Base-by-base conservation (phyloP, 2,329 filamentous ascomycete genomes). In the Penicillium occitanis region DNA sequence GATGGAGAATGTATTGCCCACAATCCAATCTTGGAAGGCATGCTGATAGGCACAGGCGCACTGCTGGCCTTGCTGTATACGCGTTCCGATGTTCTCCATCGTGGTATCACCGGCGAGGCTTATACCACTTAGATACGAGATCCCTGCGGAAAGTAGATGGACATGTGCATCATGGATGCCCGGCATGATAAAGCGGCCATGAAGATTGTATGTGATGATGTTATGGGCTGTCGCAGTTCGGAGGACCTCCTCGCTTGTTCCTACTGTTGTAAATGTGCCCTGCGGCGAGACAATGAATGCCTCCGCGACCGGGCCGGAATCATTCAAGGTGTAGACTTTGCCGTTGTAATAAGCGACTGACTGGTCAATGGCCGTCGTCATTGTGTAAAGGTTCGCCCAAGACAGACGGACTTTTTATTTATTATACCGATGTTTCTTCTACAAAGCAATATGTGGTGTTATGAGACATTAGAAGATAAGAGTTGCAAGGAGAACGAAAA, bases 111-210 rank as follows among this genome's bases (percentile, higher is more conserved):
- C 66, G 7, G 69, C 71, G n/a, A 77, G 71, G 14, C 69, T 68
- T 3, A 71, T 70, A 46, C 73, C 71, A 14, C 71, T 74, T 1
- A 71, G 71, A 14, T 72, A 70, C 14, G 68, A 69, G 4, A 76
- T 66, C 2, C 73, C 73, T 13, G 73, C 73, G 10, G 68, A 66
- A 3, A 77, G 67, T 3, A 77, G 67, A 63, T 78, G 76, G 66
- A 71, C 73, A 64, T 78, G 76, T 1, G 75, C 75, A 65, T 78
- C 76, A 64, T 78, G 76, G 37, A 78, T 76, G 1, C 76, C 76
- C 1, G 76, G 76, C 76, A 78, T 77, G 8, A 74, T 68, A 55
- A 77, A 77, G 11, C 68, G 65, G n/a, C 68, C 69, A 28, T 69
- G 67, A 0, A 77, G 67, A 57, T 78, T 71, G 35, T 72, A 71